Base-by-base conservation (phyloP, 805 yeast species). In the Nakazawaea wyomingensis region DNA sequence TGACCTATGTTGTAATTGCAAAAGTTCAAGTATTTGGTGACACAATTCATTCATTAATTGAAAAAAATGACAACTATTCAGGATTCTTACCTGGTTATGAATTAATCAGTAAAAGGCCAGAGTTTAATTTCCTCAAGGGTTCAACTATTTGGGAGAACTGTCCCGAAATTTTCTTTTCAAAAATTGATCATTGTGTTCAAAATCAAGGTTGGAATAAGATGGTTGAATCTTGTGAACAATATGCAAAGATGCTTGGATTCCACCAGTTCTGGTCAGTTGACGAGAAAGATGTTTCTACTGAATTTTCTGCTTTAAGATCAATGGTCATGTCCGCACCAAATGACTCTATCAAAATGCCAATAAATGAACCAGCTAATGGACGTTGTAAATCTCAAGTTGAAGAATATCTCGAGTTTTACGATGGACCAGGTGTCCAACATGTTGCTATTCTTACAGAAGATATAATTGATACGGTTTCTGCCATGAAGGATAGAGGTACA, bases 361-460 rank as follows among this genome's bases (percentile, higher is more conserved):
- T 87, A 39, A 87, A 86, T 60, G 95, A 87, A 59, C 96, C 96
- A 0, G 91, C 88, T 0, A 57, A 66, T 38, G 87, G 90, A 1
- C 57, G 65, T 33, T 72, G 73, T 56, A 76, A 69, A 54, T 80
- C 90, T 3, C 96, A 87, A 56, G 82, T 87, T 46, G 95, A 86
- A 60, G 96, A 87, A 60, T 87, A 82, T 56, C 61, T 82, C 49
- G 83, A 80, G 41, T 87, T 68, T 54, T 72, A 85, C 57, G 75
- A 76, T 37, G 95, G 96, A 0, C 84, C 95, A 0, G 96, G 96
- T 3, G 75, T 88, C 28, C 96, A 87, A 62, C 96, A 87, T 55
- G 66, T 87, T 54, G 96, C 96, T 0, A 58, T 87, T 19, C 61
- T 66, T 39, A 85, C 91, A 0, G 60, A 66, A 21, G 69, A 84